These are phyloP conservation scores for Myxozyma kluyveri DNA, from an alignment of 805 yeast species.

Conservation along the genomic window DNA sequence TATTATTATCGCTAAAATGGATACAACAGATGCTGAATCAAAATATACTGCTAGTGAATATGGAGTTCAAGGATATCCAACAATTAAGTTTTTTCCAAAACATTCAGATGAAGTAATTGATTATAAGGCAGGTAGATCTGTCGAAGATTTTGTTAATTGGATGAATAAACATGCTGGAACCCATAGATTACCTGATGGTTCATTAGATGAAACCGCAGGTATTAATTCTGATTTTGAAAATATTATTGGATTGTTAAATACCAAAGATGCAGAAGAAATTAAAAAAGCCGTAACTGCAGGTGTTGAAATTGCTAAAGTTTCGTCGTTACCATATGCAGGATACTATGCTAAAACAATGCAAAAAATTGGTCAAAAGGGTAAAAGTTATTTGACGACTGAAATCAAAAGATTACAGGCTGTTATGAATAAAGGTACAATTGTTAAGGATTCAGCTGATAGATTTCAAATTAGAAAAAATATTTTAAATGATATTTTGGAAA, in stretches of 20 bases:
- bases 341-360: conserved; percentile 36
- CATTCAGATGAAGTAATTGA: conserved; percentile 46
- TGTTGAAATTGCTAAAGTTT: conserved; percentile 35
- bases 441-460: conserved; percentile 48
- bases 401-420: conserved; percentile 46
- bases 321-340: conserved; percentile 22
- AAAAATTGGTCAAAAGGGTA: conserved; percentile 34
- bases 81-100: conserved; percentile 50
- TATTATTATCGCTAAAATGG: conserved; percentile 48
- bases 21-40: conserved; percentile 47
- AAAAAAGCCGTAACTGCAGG: conserved; percentile 42
- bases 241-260: conserved; percentile 36
- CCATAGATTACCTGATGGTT: conserved; percentile 45
- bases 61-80: conserved; percentile 51
- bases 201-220: conserved; percentile 44
- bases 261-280: conserved; percentile 33
- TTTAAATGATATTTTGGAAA: conserved; percentile 39
- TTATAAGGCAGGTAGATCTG: conserved; percentile 53
- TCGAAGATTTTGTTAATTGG: conserved; percentile 51
- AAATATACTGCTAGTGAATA: conserved; percentile 44
- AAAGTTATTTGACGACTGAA: conserved; percentile 48
- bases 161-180: conserved; percentile 44
- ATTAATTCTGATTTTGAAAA: conserved; percentile 40
- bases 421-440: conserved; percentile 41
- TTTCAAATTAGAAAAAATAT: conserved; percentile 54